Percentiles rank a stretch among this genome's conserved stretches.
These are phyloP conservation scores for Artemisia tridentata DNA, from an alignment of 129 eudicot species.

Conservation along the genomic window DNA sequence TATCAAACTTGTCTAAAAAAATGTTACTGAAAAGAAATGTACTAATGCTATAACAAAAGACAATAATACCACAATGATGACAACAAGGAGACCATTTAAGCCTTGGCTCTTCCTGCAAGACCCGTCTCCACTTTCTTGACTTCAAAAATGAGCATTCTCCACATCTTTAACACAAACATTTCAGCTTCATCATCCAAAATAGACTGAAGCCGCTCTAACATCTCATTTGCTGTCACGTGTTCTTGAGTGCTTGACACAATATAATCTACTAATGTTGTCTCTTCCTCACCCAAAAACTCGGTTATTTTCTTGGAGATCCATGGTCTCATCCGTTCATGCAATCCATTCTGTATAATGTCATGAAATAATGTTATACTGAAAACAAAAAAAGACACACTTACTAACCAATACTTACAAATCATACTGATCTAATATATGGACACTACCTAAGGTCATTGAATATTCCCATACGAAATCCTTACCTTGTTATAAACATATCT, in stretches of 20 bases:
- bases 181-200: constrained; percentile 94
- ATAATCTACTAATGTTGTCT: constrained; percentile 77
- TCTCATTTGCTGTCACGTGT: constrained; percentile 74
- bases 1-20: constrained; percentile 17
- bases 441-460: too few species aligned
- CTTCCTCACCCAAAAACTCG: constrained; percentile 91
- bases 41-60: constrained; percentile 16
- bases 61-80: constrained; percentile 1
- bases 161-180: constrained; percentile 96
- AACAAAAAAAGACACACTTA: too few species aligned
- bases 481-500: too few species aligned
- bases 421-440: too few species aligned
- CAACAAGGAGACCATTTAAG: constrained; percentile 27
- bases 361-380: background rate
- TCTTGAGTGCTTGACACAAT: constrained; percentile 87
- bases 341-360: constrained; percentile 49
- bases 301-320: constrained; percentile 97
- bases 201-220: constrained; percentile 72
- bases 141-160: constrained; percentile 99
- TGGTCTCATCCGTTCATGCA: constrained; percentile 93
- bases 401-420: too few species aligned
- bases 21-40: constrained; percentile 24
- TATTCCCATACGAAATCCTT: too few species aligned
- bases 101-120: constrained; percentile 51
- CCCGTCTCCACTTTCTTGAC: constrained; percentile 86